Evolutionary conservation across 495 filamentous ascomycete species (phyloP), one percentile per base, ranked within the genome.

Genomic region (Extremus antarcticus): DNA sequence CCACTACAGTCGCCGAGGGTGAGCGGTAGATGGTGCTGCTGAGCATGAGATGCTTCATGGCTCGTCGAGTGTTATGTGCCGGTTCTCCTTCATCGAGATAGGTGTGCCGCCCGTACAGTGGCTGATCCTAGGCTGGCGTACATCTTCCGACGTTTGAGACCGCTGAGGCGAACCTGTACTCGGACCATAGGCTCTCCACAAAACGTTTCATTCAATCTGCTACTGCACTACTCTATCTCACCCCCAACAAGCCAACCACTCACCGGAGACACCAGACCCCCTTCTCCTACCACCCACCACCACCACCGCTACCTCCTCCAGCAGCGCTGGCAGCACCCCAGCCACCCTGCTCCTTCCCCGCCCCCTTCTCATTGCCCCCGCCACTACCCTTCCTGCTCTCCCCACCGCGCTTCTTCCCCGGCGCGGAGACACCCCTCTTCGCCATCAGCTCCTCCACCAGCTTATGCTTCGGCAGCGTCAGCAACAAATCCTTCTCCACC

Each of bases 401-500:
- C 54, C 38, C 20, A 25, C 24, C 48, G 20, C 52, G 24, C 22
- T 50, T 55, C 32, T 43, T 41, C 35, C 20, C 40, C 8, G 40
- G 17, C 47, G 4, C 23, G 7, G 38, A 32, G 3, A 38, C 9
- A 41, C 20, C 47, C 41, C 40, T 56, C 19, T 55, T 25, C 20
- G 32, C 40, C 55, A 63, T 45, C 29, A 65, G 17, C 60, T 62
- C 53, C 39, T 64, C 60, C 16, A 68, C 52, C n/a, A 68, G 50
- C 50, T 63, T 46, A 43, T 66, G 54, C 43, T 62, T 63, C 20
- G 64, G 56, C 54, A 68, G 22, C 10, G 43, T 50, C 25, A 51
- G 21, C 53, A 63, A 19, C 17, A 43, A 48, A 32, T 52, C 53
- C 55, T 60, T 62, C 45, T 58, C 50, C 47, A 51, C 55, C 29